These are phyloP conservation scores for Cercospora sp. DNA, from an alignment of 2,329 filamentous ascomycete species.

Conservation along the genomic window DNA sequence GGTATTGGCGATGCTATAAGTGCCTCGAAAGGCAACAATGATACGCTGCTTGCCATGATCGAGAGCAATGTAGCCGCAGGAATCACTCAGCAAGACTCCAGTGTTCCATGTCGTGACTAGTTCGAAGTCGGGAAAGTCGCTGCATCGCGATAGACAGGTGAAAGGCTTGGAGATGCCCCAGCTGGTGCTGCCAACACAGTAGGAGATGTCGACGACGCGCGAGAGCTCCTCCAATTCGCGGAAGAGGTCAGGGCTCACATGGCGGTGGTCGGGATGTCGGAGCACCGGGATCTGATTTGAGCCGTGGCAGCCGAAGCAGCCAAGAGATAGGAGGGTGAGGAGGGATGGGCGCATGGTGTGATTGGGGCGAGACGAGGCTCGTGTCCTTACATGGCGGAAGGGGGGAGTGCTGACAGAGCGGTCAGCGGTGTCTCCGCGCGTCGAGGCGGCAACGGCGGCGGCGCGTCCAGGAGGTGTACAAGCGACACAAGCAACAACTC, in stretches of 20 bases:
- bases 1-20: conserved; percentile 90
- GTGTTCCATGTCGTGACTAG: conserved; percentile 88
- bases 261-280: conserved; percentile 38
- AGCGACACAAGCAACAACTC: too few species aligned
- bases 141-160: conserved; percentile 78
- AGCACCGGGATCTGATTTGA: conserved; percentile 37
- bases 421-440: neutral
- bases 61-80: conserved; percentile 90
- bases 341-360: conserved; percentile 5
- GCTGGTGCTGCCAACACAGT: conserved; percentile 84
- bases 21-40: conserved; percentile 87
- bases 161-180: conserved; percentile 84
- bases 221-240: conserved; percentile 80
- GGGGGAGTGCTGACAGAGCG: neutral
- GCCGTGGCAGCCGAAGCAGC: conserved; percentile 26
- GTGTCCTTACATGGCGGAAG: conserved; percentile 1
- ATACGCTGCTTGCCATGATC: conserved; percentile 70
- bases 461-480: neutral
- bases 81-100: conserved; percentile 80
- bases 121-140: conserved; percentile 77
- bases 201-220: conserved; percentile 90
- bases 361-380: neutral
- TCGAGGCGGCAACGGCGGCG: neutral
- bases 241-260: conserved; percentile 67
- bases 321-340: conserved; percentile 27